A percentile compares a stretch with the other conserved stretches of the same genome.
These are phyloP conservation scores for Russula dissimulans DNA, from an alignment of 768 basidiomycete species.

Conservation along the genomic window DNA sequence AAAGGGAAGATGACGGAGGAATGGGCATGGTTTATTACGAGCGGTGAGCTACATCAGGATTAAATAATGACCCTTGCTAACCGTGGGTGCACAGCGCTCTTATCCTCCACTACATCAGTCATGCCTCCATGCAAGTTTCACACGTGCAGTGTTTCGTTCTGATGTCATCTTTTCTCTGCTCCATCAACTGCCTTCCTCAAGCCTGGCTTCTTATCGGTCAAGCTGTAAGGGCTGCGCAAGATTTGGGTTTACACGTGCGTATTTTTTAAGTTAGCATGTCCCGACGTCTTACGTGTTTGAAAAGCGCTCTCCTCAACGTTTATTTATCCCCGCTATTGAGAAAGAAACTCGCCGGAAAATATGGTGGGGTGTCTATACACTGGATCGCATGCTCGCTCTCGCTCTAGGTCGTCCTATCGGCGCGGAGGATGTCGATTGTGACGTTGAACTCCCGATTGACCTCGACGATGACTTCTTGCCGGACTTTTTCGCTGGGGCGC, in stretches of 20 bases:
- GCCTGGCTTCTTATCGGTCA: constrained; percentile 91
- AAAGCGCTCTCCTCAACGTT: constrained; percentile 75
- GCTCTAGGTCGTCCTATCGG: constrained; percentile 84
- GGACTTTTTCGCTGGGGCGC: constrained; percentile 61
- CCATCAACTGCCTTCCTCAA: constrained; percentile 88
- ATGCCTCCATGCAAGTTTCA: constrained; percentile 71
- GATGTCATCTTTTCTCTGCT: constrained; percentile 85
- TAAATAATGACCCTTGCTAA: not conserved
- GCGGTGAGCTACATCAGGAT: constrained; percentile 41
- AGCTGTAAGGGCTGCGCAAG: constrained; percentile 82
- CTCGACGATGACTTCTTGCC: constrained; percentile 73
- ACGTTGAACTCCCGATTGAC: constrained; percentile 76
- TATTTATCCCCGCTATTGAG: constrained; percentile 61
- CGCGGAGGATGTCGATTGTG: constrained; percentile 83
- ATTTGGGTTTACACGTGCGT: constrained; percentile 85
- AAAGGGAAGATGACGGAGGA: constrained; percentile 63
- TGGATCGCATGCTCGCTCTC: constrained; percentile 88
- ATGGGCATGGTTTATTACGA: constrained; percentile 89
- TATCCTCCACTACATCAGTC: constrained; percentile 86
- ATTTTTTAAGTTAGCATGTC: not conserved
- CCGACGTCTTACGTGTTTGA: constrained; percentile 16
- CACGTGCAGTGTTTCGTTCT: constrained; percentile 89
- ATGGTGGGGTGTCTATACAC: constrained; percentile 89
- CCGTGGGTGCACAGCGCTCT: constrained; percentile 50
- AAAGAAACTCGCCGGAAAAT: constrained; percentile 87